Conservation (phyloP, 805 yeast species). For the Wickerhamiella kurtzmanii region DNA sequence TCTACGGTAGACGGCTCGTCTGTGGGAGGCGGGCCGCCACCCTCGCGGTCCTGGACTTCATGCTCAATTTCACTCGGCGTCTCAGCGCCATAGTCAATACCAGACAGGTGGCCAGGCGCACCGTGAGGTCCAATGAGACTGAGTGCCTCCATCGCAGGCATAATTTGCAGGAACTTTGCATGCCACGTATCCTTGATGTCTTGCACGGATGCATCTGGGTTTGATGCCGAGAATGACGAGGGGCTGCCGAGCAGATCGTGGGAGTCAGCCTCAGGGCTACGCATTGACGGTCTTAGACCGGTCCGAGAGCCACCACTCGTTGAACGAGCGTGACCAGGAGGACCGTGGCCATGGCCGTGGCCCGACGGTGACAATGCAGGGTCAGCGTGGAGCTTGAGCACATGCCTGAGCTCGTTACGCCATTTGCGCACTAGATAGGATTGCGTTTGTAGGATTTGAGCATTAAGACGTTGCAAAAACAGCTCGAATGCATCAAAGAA, state of each 20-base stretch:
- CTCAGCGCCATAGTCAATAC: neutral
- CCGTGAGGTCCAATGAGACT: slow-evolving; percentile 2
- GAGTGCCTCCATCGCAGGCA: slow-evolving; percentile 19
- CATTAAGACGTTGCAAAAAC: slow-evolving; percentile 12
- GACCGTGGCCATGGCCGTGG: no score
- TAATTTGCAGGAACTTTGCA: slow-evolving; percentile 11
- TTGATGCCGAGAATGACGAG: neutral
- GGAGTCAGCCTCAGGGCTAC: neutral
- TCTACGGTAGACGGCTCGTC: neutral
- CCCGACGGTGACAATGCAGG: slow-evolving; percentile 17
- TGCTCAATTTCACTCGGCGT: neutral
- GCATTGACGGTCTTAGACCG: neutral
- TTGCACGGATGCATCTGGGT: slow-evolving; percentile 1
- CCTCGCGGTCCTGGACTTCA: neutral
- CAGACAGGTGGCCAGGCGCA: neutral
- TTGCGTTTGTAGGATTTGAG: slow-evolving; percentile 12
- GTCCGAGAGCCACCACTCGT: slow-evolving; percentile 1
- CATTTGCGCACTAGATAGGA: slow-evolving; percentile 5
- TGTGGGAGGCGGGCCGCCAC: neutral
- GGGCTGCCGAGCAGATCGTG: neutral
- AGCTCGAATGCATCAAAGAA: slow-evolving; percentile 14
- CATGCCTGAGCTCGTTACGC: slow-evolving; percentile 17
- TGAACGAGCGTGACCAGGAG: no score
- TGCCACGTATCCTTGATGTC: slow-evolving; percentile 9
- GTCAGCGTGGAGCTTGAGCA: slow-evolving; percentile 18